Percentiles rank a stretch among this genome's conserved stretches.
These are phyloP conservation scores for Astrephomene gubernaculifera DNA, from an alignment of 139 green algal genomes.

Conservation along the genomic window DNA sequence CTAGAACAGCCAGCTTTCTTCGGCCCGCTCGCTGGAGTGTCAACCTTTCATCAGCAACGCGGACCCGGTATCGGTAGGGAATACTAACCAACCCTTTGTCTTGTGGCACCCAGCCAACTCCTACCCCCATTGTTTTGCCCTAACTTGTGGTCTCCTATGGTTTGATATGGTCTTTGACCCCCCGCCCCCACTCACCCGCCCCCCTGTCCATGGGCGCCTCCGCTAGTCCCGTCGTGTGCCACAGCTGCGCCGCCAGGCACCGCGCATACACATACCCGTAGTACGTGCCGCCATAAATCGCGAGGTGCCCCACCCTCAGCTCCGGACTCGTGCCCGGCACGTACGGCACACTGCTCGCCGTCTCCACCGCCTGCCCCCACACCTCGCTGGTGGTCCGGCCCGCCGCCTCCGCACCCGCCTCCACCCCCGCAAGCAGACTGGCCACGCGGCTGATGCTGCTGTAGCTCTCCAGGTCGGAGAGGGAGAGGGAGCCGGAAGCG, in stretches of 20 bases:
- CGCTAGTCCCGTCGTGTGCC: conserved; percentile 62
- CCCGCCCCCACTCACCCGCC: conserved; percentile 51
- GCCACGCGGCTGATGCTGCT: neutral
- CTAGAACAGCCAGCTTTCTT: too few species aligned
- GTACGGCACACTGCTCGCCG: conserved; percentile 38
- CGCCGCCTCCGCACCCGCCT: neutral
- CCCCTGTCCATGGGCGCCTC: conserved; percentile 56
- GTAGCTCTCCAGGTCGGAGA: too few species aligned
- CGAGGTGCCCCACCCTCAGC: conserved; percentile 80
- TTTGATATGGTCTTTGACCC: neutral
- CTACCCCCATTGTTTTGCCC: neutral
- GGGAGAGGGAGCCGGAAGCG: too few species aligned
- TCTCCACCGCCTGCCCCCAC: conserved; percentile 44
- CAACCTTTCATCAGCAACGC: neutral
- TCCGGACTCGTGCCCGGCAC: conserved; percentile 58
- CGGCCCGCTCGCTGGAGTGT: too few species aligned
- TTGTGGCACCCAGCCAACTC: neutral
- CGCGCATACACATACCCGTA: conserved; percentile 88
- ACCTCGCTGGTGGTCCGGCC: conserved; percentile 9
- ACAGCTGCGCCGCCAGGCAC: conserved; percentile 74
- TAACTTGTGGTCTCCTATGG: neutral
- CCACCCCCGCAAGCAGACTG: neutral
- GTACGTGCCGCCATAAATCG: conserved; percentile 87
- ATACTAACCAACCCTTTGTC: neutral
- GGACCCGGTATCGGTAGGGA: neutral